Base-by-base conservation (phyloP, 768 basidiomycete species). In the Podaxis rugospora region DNA sequence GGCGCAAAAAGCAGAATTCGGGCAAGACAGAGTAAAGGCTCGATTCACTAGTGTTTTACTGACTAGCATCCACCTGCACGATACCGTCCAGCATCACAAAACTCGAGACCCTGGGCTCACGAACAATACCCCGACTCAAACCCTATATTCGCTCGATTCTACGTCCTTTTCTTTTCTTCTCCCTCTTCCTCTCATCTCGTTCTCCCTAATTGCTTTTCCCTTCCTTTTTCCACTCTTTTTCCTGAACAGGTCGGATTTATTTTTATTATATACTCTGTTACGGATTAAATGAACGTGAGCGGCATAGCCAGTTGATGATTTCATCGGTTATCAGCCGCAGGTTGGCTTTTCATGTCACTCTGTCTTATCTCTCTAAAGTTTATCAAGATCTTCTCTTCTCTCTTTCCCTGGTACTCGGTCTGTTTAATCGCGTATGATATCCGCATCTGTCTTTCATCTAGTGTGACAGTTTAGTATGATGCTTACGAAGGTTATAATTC, bases 1-100 rank as follows among this genome's bases (percentile, higher is more conserved):
- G 68, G 46, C 84, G 86, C 27, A 80, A 69, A 60, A 67, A 60
- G 16, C 51, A 71, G 54, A 81, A 75, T 42, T 51, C 60, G 44
- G 63, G 62, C 40, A 79, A 81, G 62, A 67, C 42, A 28, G 68
- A 73, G 57, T 74, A 46, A 35, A 46, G 5, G 25, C 32, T 32
- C 32, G 7, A 32, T 32, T 32, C 32, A 32, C 1, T 7, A 32
- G 32, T 32, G 32, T 9, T 32, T 32, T 32, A 32, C 32, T 32
- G 32, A 32, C 32, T 32, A 32, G 32, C 32, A 32, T 5, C 7
- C 32, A 32, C 32, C 32, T 5, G 5, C 18, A 44, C n/a, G 14
- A 44, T 18, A 44, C 18, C 42, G 18, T 44, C 40, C 13, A 11
- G 40, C n/a, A 44, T 18, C 16, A 21, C 14, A 16, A 27, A 47